phyloP scores from a whole-genome alignment of 2,329 filamentous ascomycete species.

The Diaporthe velutina region DNA sequence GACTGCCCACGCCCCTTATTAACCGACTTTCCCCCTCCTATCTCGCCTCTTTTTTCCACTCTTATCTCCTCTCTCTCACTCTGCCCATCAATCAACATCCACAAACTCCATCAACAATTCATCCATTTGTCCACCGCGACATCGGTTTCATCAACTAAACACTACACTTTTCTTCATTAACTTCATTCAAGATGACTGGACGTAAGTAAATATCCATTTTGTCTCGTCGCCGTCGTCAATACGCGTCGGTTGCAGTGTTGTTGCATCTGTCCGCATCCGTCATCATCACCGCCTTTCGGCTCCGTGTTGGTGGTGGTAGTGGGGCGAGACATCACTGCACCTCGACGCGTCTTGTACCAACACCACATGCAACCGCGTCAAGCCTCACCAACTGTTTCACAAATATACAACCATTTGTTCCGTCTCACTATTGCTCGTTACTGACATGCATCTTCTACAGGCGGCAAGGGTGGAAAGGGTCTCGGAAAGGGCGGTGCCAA shows the following conservation, averaged over 20 bases:
- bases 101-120: constrained; percentile 46
- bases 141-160: constrained; percentile 47
- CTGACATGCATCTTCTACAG: constrained; percentile 67
- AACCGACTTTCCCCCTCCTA: constrained; percentile 28
- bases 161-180: constrained; percentile 41
- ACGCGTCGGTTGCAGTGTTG: constrained; percentile 30
- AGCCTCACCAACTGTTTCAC: constrained; percentile 30
- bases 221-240: constrained; percentile 29
- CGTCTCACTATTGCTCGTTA: constrained; percentile 52
- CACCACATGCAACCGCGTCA: constrained; percentile 38
- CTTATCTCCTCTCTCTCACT: constrained; percentile 38
- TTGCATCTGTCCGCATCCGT: constrained; percentile 29
- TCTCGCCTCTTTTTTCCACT: constrained; percentile 27
- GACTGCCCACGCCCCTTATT: constrained; percentile 28
- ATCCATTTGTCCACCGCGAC: constrained; percentile 49
- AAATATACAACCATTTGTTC: neutral
- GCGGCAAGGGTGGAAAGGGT: constrained; percentile 96
- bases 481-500: constrained; percentile 98
- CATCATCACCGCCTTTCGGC: constrained; percentile 40
- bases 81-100: constrained; percentile 49
- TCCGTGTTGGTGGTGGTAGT: constrained; percentile 46
- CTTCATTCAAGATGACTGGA: constrained; percentile 74
- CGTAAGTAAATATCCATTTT: constrained; percentile 42
- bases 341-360: constrained; percentile 48
- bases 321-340: constrained; percentile 39